phyloP scores from a whole-genome alignment of 140 eudicot genomes.

The Flaveria floridana region DNA sequence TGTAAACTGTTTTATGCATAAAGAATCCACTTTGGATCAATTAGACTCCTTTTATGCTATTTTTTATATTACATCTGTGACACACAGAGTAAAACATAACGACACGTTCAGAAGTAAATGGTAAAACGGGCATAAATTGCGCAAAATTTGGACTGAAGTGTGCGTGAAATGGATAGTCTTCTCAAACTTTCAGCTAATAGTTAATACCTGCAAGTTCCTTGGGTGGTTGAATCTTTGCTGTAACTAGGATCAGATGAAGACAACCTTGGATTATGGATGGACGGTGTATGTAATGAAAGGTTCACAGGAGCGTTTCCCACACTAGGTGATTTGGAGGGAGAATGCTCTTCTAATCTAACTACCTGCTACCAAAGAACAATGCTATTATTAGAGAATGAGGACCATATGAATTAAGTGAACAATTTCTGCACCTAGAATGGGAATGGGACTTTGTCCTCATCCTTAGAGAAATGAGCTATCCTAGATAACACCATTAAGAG shows the following conservation, averaged over 20 bases:
- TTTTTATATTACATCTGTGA: conserved; percentile 10
- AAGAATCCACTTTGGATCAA: not conserved
- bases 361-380: conserved; percentile 36
- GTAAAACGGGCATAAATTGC: not conserved
- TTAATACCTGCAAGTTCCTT: conserved; percentile 48
- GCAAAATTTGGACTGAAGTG: not conserved
- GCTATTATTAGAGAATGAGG: conserved; percentile 12
- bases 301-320: conserved; percentile 25
- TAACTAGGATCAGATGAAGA: conserved; percentile 40
- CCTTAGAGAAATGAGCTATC: not conserved
- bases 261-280: conserved; percentile 32
- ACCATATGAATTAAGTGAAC: not conserved
- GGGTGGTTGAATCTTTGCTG: conserved; percentile 41
- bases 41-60: not conserved
- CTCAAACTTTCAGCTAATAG: not conserved
- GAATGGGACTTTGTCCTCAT: not conserved
- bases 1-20: not conserved
- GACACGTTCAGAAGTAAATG: conserved; percentile 13
- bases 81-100: not conserved
- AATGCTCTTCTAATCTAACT: conserved; percentile 29
- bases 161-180: conserved; percentile 12
- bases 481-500: not conserved
- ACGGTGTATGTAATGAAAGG: conserved; percentile 41
- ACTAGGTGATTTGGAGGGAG: conserved; percentile 25
- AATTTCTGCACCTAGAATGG: not conserved